Evolutionary conservation across 73 alveolate genomes (phyloP).

Genomic region (Diophrys appendiculata): DNA sequence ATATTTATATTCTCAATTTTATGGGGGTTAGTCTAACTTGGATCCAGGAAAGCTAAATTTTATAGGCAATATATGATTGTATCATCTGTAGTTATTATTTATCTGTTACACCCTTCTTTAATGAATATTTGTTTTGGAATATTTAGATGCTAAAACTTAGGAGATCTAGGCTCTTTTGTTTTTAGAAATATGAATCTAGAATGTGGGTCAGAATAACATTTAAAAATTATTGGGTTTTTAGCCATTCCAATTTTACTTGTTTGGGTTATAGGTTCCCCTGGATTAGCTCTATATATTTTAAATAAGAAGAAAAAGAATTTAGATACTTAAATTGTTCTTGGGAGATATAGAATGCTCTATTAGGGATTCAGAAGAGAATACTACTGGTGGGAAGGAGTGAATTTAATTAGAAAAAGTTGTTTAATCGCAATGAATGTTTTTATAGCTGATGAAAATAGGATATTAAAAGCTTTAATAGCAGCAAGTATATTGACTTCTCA

Average conservation of each 20-base stretch:
- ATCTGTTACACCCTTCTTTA: constrained; percentile 7
- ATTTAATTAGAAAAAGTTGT: background rate
- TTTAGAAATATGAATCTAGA: background rate
- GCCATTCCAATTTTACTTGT: constrained; percentile 30
- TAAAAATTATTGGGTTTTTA: background rate
- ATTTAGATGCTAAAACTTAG: background rate
- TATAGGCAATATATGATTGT: background rate
- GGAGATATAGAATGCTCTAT: constrained; percentile 10
- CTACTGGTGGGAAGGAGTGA: constrained; percentile 44
- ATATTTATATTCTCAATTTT: background rate
- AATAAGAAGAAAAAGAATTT: constrained; percentile 8
- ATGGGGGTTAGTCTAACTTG: background rate
- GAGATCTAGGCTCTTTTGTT: background rate
- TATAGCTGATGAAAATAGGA: background rate
- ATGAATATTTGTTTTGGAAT: background rate
- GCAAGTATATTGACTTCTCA: background rate
- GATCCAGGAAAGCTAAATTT: background rate
- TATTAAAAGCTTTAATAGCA: background rate
- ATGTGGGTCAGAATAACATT: constrained; percentile 21
- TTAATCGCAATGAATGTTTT: constrained; percentile 13
- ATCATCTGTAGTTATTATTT: background rate
- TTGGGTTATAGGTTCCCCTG: constrained; percentile 42
- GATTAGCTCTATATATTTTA: constrained; percentile 1
- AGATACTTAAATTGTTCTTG: background rate
- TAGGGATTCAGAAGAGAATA: constrained; percentile 13